Evolutionary conservation across 805 yeast genomes (phyloP).

Genomic region (Saccharomycopsis sp.): DNA sequence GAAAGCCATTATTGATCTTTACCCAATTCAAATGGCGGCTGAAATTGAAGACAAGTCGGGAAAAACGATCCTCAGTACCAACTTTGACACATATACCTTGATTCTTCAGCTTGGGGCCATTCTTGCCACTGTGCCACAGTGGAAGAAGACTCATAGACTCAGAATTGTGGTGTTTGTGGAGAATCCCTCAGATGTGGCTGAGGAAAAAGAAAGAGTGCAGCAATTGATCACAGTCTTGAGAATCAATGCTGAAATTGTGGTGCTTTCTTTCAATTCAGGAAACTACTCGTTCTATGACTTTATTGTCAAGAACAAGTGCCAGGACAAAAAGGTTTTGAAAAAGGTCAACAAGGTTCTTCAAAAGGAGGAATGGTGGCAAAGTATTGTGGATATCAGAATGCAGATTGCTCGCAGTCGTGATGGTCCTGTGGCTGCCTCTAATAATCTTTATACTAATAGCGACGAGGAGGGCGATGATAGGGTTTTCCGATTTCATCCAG

Average conservation of each 20-base stretch:
- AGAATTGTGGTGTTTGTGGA: constrained; percentile 92
- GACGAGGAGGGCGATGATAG: constrained; percentile 10
- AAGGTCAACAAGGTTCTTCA: constrained; percentile 45
- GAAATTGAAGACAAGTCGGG: constrained; percentile 62
- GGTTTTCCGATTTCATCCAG: constrained; percentile 7
- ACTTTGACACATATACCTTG: constrained; percentile 92
- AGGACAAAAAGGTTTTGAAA: constrained; percentile 29
- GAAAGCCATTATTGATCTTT: constrained; percentile 69
- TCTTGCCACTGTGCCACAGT: constrained; percentile 83
- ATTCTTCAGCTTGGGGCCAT: constrained; percentile 93
- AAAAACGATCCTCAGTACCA: constrained; percentile 68
- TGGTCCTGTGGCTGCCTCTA: constrained; percentile 9
- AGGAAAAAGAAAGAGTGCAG: constrained; percentile 57
- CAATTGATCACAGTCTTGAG: constrained; percentile 69
- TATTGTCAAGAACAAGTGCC: constrained; percentile 48
- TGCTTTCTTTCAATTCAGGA: constrained; percentile 60
- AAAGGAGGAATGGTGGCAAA: constrained; percentile 84
- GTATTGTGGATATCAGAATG: constrained; percentile 52
- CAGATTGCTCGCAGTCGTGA: neutral
- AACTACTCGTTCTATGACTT: constrained; percentile 59
- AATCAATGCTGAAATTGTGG: constrained; percentile 75
- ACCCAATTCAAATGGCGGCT: constrained; percentile 96
- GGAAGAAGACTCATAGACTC: constrained; percentile 71
- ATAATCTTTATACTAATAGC: neutral
- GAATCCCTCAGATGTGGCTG: constrained; percentile 55